Evolutionary conservation across 75 land plant genomes (phyloP).

Genomic region (Larix kaempferi): DNA sequence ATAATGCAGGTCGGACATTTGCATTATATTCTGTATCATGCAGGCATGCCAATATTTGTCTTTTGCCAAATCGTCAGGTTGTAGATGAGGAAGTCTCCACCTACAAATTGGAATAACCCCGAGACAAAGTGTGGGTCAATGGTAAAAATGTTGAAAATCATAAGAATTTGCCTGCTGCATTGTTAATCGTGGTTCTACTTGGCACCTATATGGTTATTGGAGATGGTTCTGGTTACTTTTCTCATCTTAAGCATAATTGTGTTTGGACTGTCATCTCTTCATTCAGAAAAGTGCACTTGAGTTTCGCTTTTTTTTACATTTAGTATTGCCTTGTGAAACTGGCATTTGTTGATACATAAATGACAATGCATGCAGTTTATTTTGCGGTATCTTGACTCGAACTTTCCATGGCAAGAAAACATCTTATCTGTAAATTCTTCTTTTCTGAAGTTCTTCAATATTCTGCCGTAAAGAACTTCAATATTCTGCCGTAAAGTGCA

Average conservation of each 20-base stretch:
- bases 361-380: slow-evolving; percentile 22
- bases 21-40: too few relatives aligned
- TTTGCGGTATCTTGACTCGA: slow-evolving; percentile 50
- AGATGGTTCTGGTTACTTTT: background rate
- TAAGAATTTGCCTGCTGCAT: too few relatives aligned
- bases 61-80: too few relatives aligned
- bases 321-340: background rate
- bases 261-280: background rate
- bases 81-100: too few relatives aligned
- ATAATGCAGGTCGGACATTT: too few relatives aligned
- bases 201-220: too few relatives aligned
- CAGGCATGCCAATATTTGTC: too few relatives aligned
- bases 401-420: slow-evolving; percentile 25
- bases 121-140: too few relatives aligned
- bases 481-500: background rate
- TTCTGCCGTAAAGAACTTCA: background rate
- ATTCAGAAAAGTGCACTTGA: background rate
- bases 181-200: too few relatives aligned
- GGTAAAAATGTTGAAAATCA: too few relatives aligned
- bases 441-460: background rate
- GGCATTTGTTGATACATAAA: background rate
- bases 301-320: background rate
- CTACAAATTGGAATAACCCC: too few relatives aligned
- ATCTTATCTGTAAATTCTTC: slow-evolving; percentile 28
- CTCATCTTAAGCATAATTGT: background rate